These are phyloP conservation scores for Chlorella vulgaris DNA, from an alignment of 139 green algal genomes.

Conservation along the genomic window DNA sequence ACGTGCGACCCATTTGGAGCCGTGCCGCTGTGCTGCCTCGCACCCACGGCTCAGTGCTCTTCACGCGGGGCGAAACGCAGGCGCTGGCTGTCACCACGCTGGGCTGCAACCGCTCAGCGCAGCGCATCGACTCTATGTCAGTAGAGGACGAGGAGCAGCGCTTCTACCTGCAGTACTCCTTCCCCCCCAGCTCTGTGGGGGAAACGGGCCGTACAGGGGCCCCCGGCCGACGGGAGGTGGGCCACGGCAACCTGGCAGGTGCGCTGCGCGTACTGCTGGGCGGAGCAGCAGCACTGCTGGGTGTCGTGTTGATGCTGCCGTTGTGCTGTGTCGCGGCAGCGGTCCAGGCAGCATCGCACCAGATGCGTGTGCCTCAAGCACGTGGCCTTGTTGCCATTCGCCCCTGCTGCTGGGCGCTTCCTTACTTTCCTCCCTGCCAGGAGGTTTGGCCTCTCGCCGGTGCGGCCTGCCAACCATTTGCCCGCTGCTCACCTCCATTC, in stretches of 20 bases:
- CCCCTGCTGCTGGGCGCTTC: too few species aligned
- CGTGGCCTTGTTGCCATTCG: too few species aligned
- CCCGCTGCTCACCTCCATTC: too few species aligned
- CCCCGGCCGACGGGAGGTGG: slow-evolving; percentile 84
- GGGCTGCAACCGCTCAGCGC: slow-evolving; percentile 50
- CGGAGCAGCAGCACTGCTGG: too few species aligned
- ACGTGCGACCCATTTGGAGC: slow-evolving; percentile 86
- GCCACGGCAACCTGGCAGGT: slow-evolving; percentile 92
- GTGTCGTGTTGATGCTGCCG: too few species aligned
- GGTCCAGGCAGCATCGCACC: too few species aligned
- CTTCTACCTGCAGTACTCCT: slow-evolving; percentile 99
- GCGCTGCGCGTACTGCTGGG: background rate
- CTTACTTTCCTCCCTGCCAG: background rate
- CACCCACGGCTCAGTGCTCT: slow-evolving; percentile 93
- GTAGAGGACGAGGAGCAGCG: slow-evolving; percentile 52
- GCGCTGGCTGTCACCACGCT: slow-evolving; percentile 85
- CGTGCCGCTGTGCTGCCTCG: slow-evolving; percentile 78
- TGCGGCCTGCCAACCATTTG: too few species aligned
- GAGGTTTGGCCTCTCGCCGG: too few species aligned
- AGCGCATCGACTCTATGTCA: slow-evolving; percentile 68
- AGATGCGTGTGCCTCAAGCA: too few species aligned
- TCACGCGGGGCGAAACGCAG: slow-evolving; percentile 98
- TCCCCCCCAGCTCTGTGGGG: slow-evolving; percentile 93
- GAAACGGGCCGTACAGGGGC: slow-evolving; percentile 82
- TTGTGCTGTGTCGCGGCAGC: background rate